A percentile compares a stretch with the other conserved stretches of the same genome.
phyloP scores from a whole-genome alignment of 495 filamentous ascomycete genomes.

The Penicillium parvum region DNA sequence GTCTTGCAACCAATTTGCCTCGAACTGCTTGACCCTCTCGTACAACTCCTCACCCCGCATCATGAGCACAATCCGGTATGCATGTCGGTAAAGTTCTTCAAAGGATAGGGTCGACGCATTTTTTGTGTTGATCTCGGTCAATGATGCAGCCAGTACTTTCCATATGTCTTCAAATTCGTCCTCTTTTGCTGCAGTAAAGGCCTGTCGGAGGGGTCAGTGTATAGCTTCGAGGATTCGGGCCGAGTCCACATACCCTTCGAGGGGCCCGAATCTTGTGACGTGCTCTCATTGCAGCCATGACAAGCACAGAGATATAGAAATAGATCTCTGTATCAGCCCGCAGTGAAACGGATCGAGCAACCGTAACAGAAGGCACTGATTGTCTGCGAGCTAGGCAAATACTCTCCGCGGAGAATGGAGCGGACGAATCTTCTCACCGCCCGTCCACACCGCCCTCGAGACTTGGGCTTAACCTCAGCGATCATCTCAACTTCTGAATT shows the following conservation, averaged over 20 bases:
- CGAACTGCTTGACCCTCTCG: slow-evolving; percentile 69
- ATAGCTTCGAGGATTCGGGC: background rate
- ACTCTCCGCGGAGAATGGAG: slow-evolving; percentile 28
- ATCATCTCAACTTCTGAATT: too few relatives aligned
- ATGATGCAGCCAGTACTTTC: slow-evolving; percentile 65
- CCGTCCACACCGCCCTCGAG: too few relatives aligned
- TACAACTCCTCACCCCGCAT: slow-evolving; percentile 86
- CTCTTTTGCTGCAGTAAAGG: slow-evolving; percentile 47
- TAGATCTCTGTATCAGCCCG: background rate
- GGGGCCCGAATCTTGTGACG: slow-evolving; percentile 69
- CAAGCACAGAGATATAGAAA: slow-evolving; percentile 11
- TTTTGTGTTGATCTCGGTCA: slow-evolving; percentile 84
- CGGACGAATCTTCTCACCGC: too few relatives aligned
- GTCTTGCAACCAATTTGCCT: slow-evolving; percentile 70
- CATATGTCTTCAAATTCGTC: slow-evolving; percentile 82
- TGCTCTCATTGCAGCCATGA: slow-evolving; percentile 61
- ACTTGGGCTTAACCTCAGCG: too few relatives aligned
- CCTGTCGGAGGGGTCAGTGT: slow-evolving; percentile 38
- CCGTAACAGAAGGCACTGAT: background rate
- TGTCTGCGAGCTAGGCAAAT: too few relatives aligned
- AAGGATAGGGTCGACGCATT: slow-evolving; percentile 89
- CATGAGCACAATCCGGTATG: slow-evolving; percentile 92
- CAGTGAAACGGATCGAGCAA: background rate
- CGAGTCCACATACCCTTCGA: slow-evolving; percentile 50
- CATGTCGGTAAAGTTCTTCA: slow-evolving; percentile 90